These are phyloP conservation scores for Apostasia shenzhenica DNA, from an alignment of 106 monocot species.

Conservation along the genomic window DNA sequence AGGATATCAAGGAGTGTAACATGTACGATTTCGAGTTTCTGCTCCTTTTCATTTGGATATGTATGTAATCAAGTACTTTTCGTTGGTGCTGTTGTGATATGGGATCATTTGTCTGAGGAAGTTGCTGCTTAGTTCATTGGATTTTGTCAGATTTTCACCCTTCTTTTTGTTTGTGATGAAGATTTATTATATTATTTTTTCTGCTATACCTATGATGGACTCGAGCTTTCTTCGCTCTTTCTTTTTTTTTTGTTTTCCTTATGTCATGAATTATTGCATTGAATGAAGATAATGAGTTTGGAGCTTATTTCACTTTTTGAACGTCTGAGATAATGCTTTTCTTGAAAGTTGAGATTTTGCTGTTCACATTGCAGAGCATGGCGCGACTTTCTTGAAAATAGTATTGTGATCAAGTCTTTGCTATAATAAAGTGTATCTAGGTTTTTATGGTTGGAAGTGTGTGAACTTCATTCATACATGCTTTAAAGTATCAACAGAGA, in stretches of 20 bases:
- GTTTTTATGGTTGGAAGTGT: too few relatives aligned
- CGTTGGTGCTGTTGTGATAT: conserved; percentile 1
- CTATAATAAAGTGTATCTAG: too few relatives aligned
- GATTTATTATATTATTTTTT: too few relatives aligned
- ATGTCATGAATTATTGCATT: too few relatives aligned
- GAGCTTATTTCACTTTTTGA: too few relatives aligned
- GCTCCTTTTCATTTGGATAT: not conserved
- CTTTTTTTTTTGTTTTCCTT: too few relatives aligned
- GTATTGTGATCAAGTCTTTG: too few relatives aligned
- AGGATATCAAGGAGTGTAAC: conserved; percentile 99
- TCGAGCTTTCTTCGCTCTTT: too few relatives aligned
- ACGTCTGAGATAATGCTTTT: conserved; percentile 1
- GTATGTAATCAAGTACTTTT: not conserved
- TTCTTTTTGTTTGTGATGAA: not conserved
- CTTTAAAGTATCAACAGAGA: too few relatives aligned
- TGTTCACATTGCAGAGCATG: not conserved
- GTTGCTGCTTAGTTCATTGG: not conserved
- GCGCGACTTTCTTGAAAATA: not conserved
- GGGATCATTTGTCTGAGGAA: not conserved
- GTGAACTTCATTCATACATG: too few relatives aligned
- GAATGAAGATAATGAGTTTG: too few relatives aligned
- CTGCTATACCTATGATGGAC: too few relatives aligned
- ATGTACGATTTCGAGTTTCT: conserved; percentile 42
- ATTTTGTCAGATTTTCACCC: not conserved
- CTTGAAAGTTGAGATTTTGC: not conserved